Base-by-base conservation (phyloP, 2,329 filamentous ascomycete genomes). In the Tolypocladium tropicale region DNA sequence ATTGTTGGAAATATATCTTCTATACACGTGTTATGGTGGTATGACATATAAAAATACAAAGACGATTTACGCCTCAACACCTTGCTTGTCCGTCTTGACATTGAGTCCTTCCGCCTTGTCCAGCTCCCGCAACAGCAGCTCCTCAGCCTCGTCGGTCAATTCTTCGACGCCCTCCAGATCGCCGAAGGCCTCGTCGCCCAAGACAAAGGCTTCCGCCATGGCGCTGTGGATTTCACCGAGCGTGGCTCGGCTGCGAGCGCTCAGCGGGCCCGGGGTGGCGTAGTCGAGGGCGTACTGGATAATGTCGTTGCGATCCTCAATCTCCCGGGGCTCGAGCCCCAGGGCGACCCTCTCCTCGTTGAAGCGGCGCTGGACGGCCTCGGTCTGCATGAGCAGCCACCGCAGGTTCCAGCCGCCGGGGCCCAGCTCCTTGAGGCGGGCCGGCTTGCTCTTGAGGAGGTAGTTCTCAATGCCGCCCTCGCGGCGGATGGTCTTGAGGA, bases 391-490 rank as follows among this genome's bases (percentile, higher is more conserved):
- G 59, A 99, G 77, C 59, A 89, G 82, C 89, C 91, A 96, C 61
- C 94, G 79, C 66, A 99, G 75, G 64, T 86, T 83, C 94, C 94
- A 99, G 7, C 94, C 94, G 61, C 87, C 87, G 54, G 93, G 84
- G 6, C 94, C 94, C 56, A 99, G 77, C 72, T 96, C 90, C 75
- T 86, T 89, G 67, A 97, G 80, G 60, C 94, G 82, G 43, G 78
- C 80, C 18, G 86, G 77, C 74, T 90, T 94, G 69, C 84, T 81
- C 62, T 90, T 91, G 46, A 96, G 78, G 50, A 99, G 77, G 74
- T 99, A 99, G 66, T 91, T 85, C 71, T 99, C 94, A 61, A 99
- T 78, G 9, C 94, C 91, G 58, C 93, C 93, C 59, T 87, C 84
- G 69, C 91, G 93, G 68, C 90, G 85, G 67, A 97, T 89, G 37